These are phyloP conservation scores for Henningerozyma blattae DNA, from an alignment of 805 yeast genomes.

Conservation along the genomic window DNA sequence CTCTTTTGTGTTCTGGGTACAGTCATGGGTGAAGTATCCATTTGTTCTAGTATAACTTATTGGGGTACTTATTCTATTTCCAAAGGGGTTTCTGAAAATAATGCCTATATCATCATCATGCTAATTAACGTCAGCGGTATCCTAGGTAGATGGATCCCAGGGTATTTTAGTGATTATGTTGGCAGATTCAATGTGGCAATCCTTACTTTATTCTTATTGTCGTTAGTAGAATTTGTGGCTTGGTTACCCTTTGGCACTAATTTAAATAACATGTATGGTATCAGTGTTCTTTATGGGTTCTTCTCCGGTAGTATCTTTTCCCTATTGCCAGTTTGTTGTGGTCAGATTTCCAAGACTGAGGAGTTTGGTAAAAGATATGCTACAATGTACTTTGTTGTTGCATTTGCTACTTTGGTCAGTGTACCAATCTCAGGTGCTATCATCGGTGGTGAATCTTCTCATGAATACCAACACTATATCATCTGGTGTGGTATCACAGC, in stretches of 20 bases:
- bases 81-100: slow-evolving; percentile 29
- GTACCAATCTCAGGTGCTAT: slow-evolving; percentile 41
- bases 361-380: slow-evolving; percentile 44
- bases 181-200: slow-evolving; percentile 47
- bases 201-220: slow-evolving; percentile 20
- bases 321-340: slow-evolving; percentile 45
- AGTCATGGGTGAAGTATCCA: slow-evolving; percentile 35
- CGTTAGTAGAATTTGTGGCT: slow-evolving; percentile 24
- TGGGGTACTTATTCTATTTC: slow-evolving; percentile 38
- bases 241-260: slow-evolving; percentile 29
- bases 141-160: slow-evolving; percentile 34
- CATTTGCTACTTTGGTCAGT: slow-evolving; percentile 39
- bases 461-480: slow-evolving; percentile 27
- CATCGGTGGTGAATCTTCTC: slow-evolving; percentile 27
- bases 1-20: slow-evolving; percentile 32
- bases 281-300: slow-evolving; percentile 39
- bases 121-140: slow-evolving; percentile 31
- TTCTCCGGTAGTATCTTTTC: slow-evolving; percentile 43
- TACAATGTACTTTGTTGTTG: slow-evolving; percentile 45
- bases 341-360: slow-evolving; percentile 42
- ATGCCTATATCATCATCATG: slow-evolving; percentile 35
- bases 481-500: slow-evolving; percentile 28
- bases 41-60: slow-evolving; percentile 35
- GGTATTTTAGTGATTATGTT: slow-evolving; percentile 30
- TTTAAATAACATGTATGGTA: slow-evolving; percentile 28